Conservation (phyloP, 225 moss, liverwort and hornwort species). For the Thuidium tamariscinum region DNA sequence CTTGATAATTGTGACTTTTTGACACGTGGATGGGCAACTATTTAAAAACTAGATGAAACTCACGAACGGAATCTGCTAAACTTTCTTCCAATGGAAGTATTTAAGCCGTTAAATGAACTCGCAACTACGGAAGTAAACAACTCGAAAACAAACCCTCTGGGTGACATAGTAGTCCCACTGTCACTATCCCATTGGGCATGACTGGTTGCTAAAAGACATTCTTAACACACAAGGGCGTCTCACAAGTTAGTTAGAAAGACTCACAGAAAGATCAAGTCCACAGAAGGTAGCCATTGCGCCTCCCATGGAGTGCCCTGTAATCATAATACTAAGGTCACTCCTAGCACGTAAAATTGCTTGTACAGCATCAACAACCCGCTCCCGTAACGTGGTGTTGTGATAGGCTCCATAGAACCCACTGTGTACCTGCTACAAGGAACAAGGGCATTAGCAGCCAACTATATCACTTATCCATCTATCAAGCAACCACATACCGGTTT, state of each 20-base stretch:
- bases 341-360: conserved; percentile 21
- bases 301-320: conserved; percentile 97
- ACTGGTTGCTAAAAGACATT: background rate
- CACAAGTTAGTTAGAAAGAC: background rate
- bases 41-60: background rate
- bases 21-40: background rate
- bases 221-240: background rate
- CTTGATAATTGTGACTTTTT: background rate
- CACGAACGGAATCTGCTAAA: background rate
- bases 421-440: conserved; percentile 42
- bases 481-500: background rate
- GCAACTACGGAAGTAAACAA: background rate
- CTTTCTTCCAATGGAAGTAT: background rate
- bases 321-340: conserved; percentile 45
- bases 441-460: background rate
- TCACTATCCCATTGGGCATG: background rate
- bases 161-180: background rate
- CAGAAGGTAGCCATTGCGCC: conserved; percentile 93
- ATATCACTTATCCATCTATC: background rate
- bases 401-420: conserved; percentile 87
- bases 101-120: background rate
- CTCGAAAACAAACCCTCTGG: background rate
- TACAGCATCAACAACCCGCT: conserved; percentile 33
- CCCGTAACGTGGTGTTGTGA: conserved; percentile 75
- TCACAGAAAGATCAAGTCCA: conserved; percentile 78